Conservation (phyloP, 495 filamentous ascomycete species). For the Hyphodiscus hymeniophilus region DNA sequence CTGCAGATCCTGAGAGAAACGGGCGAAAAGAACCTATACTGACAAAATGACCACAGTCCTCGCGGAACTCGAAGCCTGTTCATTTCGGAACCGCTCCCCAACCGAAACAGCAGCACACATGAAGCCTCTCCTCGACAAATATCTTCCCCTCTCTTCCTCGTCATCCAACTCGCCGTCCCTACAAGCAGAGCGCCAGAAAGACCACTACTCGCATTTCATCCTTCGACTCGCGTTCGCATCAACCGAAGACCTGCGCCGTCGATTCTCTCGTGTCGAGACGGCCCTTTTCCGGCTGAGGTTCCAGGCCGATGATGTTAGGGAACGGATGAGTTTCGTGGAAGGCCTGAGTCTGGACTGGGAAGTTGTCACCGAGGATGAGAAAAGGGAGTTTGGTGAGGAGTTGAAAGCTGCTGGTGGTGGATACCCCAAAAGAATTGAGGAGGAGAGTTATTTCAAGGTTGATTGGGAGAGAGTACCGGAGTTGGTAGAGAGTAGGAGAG, state of each 20-base stretch:
- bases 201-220: slow-evolving; percentile 98
- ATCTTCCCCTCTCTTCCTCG: slow-evolving; percentile 64
- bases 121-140: slow-evolving; percentile 72
- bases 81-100: slow-evolving; percentile 80
- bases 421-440: slow-evolving; percentile 38
- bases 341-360: slow-evolving; percentile 76
- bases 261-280: slow-evolving; percentile 80
- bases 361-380: slow-evolving; percentile 68
- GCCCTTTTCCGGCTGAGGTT: slow-evolving; percentile 81
- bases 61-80: slow-evolving; percentile 90
- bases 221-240: slow-evolving; percentile 86
- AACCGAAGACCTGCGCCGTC: slow-evolving; percentile 84
- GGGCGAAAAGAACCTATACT: not conserved
- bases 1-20: too few relatives aligned
- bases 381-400: slow-evolving; percentile 28
- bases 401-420: slow-evolving; percentile 42
- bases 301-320: slow-evolving; percentile 56
- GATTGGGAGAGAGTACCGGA: slow-evolving; percentile 92
- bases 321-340: slow-evolving; percentile 69
- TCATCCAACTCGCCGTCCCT: slow-evolving; percentile 25
- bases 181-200: slow-evolving; percentile 75
- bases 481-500: slow-evolving; percentile 69
- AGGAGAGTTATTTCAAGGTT: slow-evolving; percentile 87
- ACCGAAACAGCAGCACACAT: slow-evolving; percentile 75
- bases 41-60: slow-evolving; percentile 51